phyloP scores from a whole-genome alignment of 345 rosid genomes.

The Laguncularia racemosa region DNA sequence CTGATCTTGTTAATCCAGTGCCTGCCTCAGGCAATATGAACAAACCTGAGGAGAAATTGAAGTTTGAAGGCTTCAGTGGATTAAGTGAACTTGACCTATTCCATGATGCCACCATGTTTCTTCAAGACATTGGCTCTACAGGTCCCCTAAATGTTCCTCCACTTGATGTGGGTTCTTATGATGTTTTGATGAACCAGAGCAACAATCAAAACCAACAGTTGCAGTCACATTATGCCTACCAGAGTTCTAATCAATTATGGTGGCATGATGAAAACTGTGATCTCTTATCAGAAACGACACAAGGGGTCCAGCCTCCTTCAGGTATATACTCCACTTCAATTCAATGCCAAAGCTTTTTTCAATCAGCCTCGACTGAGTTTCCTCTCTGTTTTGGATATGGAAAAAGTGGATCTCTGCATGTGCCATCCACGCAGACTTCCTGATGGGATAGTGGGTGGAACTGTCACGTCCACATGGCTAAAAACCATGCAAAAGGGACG shows the following conservation, averaged over 20 bases:
- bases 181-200: conserved; percentile 22
- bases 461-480: conserved; percentile 29
- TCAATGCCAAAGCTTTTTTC: conserved; percentile 4
- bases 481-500: conserved; percentile 27
- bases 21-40: conserved; percentile 15
- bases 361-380: conserved; percentile 12
- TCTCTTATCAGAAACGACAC: conserved; percentile 16
- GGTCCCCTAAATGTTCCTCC: conserved; percentile 19
- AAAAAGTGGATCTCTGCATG: conserved; percentile 33
- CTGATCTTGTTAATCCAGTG: conserved; percentile 50
- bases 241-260: conserved; percentile 28
- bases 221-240: conserved; percentile 14
- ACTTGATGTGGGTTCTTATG: conserved; percentile 1
- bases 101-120: conserved; percentile 47
- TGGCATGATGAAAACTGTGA: conserved; percentile 27
- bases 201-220: conserved; percentile 21
- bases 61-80: conserved; percentile 31
- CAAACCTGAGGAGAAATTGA: conserved; percentile 19
- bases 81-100: conserved; percentile 35
- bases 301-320: conserved; percentile 21
- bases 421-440: conserved; percentile 38
- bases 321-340: conserved; percentile 28
- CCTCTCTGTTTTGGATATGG: conserved; percentile 21
- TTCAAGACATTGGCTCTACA: conserved; percentile 27
- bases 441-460: conserved; percentile 36